Evolutionary conservation across 139 green algal species (phyloP), one percentile per base, ranked within the genome.

Genomic region (Tetradesmus obliquus): DNA sequence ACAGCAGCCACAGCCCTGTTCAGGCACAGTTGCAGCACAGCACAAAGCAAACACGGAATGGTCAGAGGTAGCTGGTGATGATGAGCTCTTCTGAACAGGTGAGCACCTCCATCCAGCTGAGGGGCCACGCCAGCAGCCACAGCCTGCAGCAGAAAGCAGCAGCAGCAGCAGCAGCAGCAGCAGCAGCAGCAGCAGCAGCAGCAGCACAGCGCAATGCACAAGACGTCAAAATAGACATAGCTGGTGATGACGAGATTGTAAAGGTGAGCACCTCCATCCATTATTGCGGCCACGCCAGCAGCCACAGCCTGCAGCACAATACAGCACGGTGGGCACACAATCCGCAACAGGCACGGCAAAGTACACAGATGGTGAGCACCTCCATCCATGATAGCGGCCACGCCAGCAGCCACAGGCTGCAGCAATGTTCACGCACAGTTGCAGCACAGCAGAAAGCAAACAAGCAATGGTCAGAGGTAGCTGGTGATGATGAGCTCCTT

Each of bases 401-500:
- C 80, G 94, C 90, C 17, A 96, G 88, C 7, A 89, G 79, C 93
- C 60, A 71, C 60, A 71, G 5, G 9, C 60, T 71, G 60, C 60
- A 17, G 94, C n/a, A n/a, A n/a, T n/a, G n/a, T n/a, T n/a, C n/a
- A n/a, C n/a, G 81, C 91, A 94, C 94, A 79, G 94, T 94, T 95
- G 88, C 71, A 96, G 92, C 8, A 95, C 82, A 9, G 91, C 94
- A 3, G 86, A 94, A 13, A 96, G 91, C 87, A 94, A 88, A 51
- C 93, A 82, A 1, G 94, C 55, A 96, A 58, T n/a, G 81, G 82
- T 0, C 94, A 93, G 54, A 96, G 93, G 69, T 94, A 95, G 20
- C 93, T 92, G 0, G 94, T 96, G 79, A 96, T 95, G 79, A 96
- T 96, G 0, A 96, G 88, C 93, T 96, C 94, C 89, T 96, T 96